These are phyloP conservation scores for Russula lepida DNA, from an alignment of 768 basidiomycete species.

Conservation along the genomic window DNA sequence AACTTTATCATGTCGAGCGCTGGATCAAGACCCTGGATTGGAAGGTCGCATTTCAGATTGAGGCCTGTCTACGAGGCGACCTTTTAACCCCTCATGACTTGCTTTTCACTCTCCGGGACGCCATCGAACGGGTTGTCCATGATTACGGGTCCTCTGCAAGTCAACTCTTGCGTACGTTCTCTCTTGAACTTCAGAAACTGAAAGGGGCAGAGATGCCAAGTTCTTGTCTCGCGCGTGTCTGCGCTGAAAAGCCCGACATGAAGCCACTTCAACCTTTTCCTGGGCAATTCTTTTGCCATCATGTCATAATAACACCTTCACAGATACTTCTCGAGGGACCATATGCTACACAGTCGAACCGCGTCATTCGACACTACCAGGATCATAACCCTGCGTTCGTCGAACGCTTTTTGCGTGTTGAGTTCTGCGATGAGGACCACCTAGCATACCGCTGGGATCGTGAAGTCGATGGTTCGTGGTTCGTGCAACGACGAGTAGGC, in stretches of 20 bases:
- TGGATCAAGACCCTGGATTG: constrained; percentile 45
- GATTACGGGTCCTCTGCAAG: constrained; percentile 29
- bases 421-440: constrained; percentile 77
- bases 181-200: constrained; percentile 38
- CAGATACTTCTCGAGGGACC: constrained; percentile 70
- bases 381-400: constrained; percentile 34
- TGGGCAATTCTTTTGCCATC: constrained; percentile 55
- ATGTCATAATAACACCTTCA: constrained; percentile 70
- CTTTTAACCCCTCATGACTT: constrained; percentile 55
- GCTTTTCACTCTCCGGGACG: constrained; percentile 33
- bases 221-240: constrained; percentile 39
- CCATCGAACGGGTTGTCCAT: constrained; percentile 35
- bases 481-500: constrained; percentile 34
- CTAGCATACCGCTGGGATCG: constrained; percentile 65
- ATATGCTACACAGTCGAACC: constrained; percentile 65
- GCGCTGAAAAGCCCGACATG: constrained; percentile 21
- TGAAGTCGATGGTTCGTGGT: constrained; percentile 48
- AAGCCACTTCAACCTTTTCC: constrained; percentile 24
- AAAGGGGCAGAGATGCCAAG: constrained; percentile 34
- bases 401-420: constrained; percentile 71
- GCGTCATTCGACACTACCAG: constrained; percentile 60
- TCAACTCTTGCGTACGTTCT: constrained; percentile 48
- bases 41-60: constrained; percentile 68
- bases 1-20: not conserved
- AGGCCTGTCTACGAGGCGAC: constrained; percentile 55